Evolutionary conservation across 2,329 filamentous ascomycete species (phyloP).

Genomic region (Ophiobolus disseminans): DNA sequence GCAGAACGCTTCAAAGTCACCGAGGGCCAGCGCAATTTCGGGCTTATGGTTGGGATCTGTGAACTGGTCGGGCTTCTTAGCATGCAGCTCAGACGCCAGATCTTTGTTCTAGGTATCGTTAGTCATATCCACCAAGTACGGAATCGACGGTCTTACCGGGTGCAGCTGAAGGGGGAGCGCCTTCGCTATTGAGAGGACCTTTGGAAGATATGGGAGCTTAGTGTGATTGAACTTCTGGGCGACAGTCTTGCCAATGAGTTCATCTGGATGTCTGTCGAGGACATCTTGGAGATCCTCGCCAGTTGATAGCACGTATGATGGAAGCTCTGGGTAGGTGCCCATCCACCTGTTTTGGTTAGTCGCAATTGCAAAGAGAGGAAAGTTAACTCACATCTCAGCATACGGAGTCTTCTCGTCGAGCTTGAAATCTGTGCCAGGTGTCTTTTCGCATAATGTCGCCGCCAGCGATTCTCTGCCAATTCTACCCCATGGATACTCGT

Average conservation of each 20-base stretch:
- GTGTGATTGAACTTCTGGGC: constrained; percentile 66
- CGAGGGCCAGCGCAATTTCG: constrained; percentile 76
- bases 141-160: constrained; percentile 51
- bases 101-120: constrained; percentile 60
- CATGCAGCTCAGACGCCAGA: constrained; percentile 69
- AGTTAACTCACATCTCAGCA: constrained; percentile 59
- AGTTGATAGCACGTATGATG: constrained; percentile 67
- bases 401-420: constrained; percentile 71
- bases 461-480: constrained; percentile 70
- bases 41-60: constrained; percentile 80
- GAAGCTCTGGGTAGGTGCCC: constrained; percentile 75
- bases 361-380: not conserved
- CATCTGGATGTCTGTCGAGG: constrained; percentile 66
- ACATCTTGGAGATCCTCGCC: constrained; percentile 70
- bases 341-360: constrained; percentile 63
- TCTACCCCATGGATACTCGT: constrained; percentile 75
- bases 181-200: constrained; percentile 78
- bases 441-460: constrained; percentile 69
- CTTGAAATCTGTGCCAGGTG: constrained; percentile 67
- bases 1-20: constrained; percentile 76
- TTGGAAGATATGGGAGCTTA: constrained; percentile 75
- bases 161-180: constrained; percentile 78
- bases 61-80: constrained; percentile 69
- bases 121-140: constrained; percentile 1
- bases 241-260: constrained; percentile 69